Base-by-base conservation (phyloP, 2,329 filamentous ascomycete genomes). In the Xylogone sp. region DNA sequence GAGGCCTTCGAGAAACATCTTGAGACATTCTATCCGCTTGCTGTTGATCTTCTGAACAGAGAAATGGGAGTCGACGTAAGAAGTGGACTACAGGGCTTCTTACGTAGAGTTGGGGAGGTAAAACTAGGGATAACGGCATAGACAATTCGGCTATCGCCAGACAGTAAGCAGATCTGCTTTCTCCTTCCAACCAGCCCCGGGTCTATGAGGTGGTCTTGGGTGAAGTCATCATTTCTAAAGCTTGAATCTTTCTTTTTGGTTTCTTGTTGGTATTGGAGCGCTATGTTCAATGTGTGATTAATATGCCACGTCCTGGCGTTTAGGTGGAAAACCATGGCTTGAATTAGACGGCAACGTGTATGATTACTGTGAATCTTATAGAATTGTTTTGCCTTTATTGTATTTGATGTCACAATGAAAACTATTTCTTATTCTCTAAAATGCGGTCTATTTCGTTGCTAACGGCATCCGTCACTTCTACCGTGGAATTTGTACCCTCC, bases 51-150 rank as follows among this genome's bases (percentile, higher is more conserved):
- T 16, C 75, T 99, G 50, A 82, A 80, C 56, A 88, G 90, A 54
- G 93, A 97, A 58, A 78, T 97, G 59, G 89, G 84, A 10, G 67
- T 78, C 1, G 94, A 99, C 57, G 76, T 97, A 27, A 83, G 95
- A 54, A 71, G 82, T 9, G 87, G 89, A 1, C 76, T 99, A 42
- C 84, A 96, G 55, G 79, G 83, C 1, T 78, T 97, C 21, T 76
- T 97, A 55, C 79, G 86, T 59, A 79, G 92, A 34, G 86, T 97
- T 1, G 95, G 94, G 48, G 93, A 97, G 71, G 82, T 88, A 2
- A 78, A 75, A 18, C 67, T 87, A 1, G 82, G 81, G 2, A 39
- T 68, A 18, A 55, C 61, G 3, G 57, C 59, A 22, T 39, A 45
- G 29, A 51, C 45, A 9, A 52, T 52, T 34, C 27, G 54, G 3